These are phyloP conservation scores for Globisporangium canariense DNA, from an alignment of 352 stramenopile genomes.

Conservation along the genomic window DNA sequence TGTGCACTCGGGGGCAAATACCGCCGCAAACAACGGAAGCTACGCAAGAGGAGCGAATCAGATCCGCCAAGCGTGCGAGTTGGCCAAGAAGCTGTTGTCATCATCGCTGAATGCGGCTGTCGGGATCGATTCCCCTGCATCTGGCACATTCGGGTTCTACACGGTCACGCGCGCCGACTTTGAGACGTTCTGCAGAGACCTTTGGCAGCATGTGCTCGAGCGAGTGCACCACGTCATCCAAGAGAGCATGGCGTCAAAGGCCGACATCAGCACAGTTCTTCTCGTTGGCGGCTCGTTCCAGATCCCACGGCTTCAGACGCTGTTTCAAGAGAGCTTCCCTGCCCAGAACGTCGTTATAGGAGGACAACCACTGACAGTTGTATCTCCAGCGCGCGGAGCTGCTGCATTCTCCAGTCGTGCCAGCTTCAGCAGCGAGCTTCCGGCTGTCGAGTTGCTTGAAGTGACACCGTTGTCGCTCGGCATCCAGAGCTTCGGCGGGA, in stretches of 20 bases:
- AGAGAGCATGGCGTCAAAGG: constrained; percentile 18
- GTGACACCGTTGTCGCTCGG: constrained; percentile 27
- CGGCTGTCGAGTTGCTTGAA: constrained; percentile 17
- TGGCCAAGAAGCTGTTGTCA: constrained; percentile 47
- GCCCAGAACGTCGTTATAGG: constrained; percentile 2
- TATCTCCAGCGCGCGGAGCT: constrained; percentile 16
- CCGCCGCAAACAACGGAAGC: constrained; percentile 1
- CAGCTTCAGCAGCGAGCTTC: background rate
- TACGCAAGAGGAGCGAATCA: constrained; percentile 17
- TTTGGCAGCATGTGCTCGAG: constrained; percentile 24
- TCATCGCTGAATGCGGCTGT: constrained; percentile 29
- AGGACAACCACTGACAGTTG: background rate
- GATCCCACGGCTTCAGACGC: constrained; percentile 23
- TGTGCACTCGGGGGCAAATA: background rate
- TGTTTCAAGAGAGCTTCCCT: constrained; percentile 22
- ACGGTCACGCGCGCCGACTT: constrained; percentile 36
- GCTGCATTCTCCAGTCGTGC: background rate
- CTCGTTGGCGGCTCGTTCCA: constrained; percentile 30
- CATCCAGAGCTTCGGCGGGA: constrained; percentile 29
- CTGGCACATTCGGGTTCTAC: constrained; percentile 22
- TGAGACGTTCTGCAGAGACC: constrained; percentile 31
- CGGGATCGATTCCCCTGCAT: constrained; percentile 26
- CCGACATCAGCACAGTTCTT: constrained; percentile 28
- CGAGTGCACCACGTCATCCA: constrained; percentile 23
- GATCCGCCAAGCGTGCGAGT: constrained; percentile 28